Evolutionary conservation across 176 grass and related monocot species (phyloP).

Genomic region (Carex littledalei): DNA sequence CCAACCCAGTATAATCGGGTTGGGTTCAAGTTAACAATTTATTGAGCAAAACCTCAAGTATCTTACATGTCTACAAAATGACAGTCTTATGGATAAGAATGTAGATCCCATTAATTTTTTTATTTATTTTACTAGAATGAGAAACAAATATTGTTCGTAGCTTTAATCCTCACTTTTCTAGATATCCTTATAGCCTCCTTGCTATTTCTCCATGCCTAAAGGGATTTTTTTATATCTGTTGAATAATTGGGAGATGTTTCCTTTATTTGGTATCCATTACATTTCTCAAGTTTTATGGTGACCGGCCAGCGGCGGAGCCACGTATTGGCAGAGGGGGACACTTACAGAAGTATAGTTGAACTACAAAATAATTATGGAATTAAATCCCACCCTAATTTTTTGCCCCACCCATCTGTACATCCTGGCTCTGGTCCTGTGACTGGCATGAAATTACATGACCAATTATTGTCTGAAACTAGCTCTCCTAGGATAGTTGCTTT

Average conservation of each 20-base stretch:
- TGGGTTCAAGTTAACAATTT: no score
- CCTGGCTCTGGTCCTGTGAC: no score
- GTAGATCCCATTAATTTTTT: background rate
- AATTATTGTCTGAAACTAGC: background rate
- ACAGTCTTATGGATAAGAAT: background rate
- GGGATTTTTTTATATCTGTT: background rate
- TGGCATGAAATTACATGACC: background rate
- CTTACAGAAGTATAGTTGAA: background rate
- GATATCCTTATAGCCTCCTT: background rate
- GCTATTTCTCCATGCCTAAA: background rate
- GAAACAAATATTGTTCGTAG: background rate
- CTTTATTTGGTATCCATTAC: background rate
- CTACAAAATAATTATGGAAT: background rate
- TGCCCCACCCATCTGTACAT: no score
- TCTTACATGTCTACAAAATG: background rate
- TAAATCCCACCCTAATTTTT: no score
- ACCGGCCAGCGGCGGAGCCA: background rate
- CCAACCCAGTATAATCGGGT: no score
- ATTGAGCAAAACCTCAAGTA: background rate
- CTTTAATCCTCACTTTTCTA: background rate
- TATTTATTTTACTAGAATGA: background rate
- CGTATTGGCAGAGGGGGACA: background rate
- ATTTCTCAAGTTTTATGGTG: background rate
- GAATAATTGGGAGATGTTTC: background rate
- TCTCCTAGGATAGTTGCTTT: background rate